phyloP scores from a whole-genome alignment of 2,329 filamentous ascomycete species.

The Fusarium tjaetaba region DNA sequence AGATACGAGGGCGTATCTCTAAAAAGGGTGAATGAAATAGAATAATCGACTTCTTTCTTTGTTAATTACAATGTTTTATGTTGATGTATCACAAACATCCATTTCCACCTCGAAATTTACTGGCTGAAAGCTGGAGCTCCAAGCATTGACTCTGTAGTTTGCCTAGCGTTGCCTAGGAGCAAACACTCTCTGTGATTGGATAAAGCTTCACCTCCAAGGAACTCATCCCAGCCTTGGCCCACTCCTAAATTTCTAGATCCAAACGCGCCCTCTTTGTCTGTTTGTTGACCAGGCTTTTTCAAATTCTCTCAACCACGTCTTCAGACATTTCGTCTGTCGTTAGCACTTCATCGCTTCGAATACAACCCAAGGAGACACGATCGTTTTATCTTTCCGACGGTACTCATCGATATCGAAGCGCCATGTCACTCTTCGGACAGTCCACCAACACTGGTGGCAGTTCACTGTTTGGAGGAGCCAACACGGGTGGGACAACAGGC shows the following conservation, averaged over 20 bases:
- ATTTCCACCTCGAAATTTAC: not conserved
- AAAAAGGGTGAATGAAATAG: conserved; percentile 21
- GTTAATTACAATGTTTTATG: not conserved
- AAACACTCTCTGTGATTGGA: conserved; percentile 45
- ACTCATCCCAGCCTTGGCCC: conserved; percentile 41
- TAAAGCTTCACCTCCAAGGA: conserved; percentile 45
- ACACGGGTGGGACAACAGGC: conserved; percentile 40
- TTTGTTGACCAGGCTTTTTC: conserved; percentile 32
- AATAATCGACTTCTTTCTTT: conserved; percentile 15
- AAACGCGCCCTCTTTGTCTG: conserved; percentile 40
- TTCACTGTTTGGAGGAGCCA: conserved; percentile 42
- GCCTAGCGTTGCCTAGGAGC: conserved; percentile 33
- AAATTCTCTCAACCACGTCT: conserved; percentile 23
- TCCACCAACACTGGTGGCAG: conserved; percentile 38
- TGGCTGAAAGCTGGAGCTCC: conserved; percentile 10
- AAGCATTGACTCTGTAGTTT: conserved; percentile 1
- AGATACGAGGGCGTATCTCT: conserved; percentile 6
- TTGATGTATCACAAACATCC: not conserved
- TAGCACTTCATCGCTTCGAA: conserved; percentile 6
- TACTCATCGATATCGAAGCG: conserved; percentile 15
- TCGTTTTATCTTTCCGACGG: not conserved
- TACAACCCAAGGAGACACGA: not conserved
- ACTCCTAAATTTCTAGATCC: conserved; percentile 47
- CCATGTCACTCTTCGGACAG: conserved; percentile 52
- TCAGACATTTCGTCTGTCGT: conserved; percentile 24